Percentiles rank a stretch among this genome's conserved stretches.
phyloP scores from a whole-genome alignment of 805 yeast species.

The Komagataella kurtzmanii region DNA sequence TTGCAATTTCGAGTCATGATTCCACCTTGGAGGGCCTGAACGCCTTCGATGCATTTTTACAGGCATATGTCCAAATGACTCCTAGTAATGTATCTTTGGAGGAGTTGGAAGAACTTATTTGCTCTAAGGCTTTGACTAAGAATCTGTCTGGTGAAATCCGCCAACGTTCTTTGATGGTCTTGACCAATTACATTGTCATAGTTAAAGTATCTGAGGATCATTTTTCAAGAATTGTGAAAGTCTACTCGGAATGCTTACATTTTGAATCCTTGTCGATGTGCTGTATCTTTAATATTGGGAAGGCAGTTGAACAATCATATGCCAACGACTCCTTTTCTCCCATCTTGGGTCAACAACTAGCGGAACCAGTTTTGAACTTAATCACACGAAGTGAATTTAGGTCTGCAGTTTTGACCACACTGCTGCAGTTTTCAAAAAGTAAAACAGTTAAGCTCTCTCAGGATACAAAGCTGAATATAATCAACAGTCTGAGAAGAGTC shows the following conservation, averaged over 20 bases:
- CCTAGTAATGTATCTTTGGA: not conserved
- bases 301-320: not conserved
- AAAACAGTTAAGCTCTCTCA: not conserved
- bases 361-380: not conserved
- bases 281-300: not conserved
- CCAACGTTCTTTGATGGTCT: conserved; percentile 10
- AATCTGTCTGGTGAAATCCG: conserved; percentile 20
- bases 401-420: not conserved
- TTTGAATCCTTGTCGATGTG: not conserved
- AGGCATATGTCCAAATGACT: conserved; percentile 1
- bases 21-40: conserved; percentile 15
- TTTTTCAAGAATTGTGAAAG: not conserved
- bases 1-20: conserved; percentile 15
- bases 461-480: not conserved
- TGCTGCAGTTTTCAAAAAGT: not conserved
- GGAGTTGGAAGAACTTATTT: not conserved
- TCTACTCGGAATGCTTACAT: not conserved
- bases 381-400: not conserved
- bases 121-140: conserved; percentile 12
- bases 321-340: not conserved
- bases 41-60: conserved; percentile 10
- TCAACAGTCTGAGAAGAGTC: not conserved
- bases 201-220: not conserved
- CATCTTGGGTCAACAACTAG: not conserved
- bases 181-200: not conserved